These are phyloP conservation scores for Tubosaeta sp. DNA, from an alignment of 768 basidiomycete genomes.

Conservation along the genomic window DNA sequence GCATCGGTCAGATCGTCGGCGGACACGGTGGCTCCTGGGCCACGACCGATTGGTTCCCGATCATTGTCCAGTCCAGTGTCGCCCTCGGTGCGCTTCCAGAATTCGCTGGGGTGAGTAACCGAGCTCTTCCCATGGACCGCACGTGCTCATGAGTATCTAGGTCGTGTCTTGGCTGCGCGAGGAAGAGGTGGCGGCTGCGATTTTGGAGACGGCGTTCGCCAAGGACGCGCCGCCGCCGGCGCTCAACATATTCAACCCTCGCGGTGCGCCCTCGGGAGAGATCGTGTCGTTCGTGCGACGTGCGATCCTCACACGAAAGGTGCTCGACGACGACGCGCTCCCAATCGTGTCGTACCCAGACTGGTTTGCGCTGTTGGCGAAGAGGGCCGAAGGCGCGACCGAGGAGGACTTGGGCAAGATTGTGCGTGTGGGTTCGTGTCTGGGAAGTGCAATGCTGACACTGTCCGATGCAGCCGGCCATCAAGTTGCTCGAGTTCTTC, in stretches of 20 bases:
- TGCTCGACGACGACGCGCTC: constrained; percentile 8
- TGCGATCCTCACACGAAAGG: constrained; percentile 12
- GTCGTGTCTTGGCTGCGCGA: constrained; percentile 41
- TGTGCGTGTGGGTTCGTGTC: constrained; percentile 19
- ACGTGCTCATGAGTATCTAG: constrained; percentile 16
- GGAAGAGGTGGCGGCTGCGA: constrained; percentile 33
- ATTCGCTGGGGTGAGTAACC: constrained; percentile 31
- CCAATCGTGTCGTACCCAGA: constrained; percentile 32
- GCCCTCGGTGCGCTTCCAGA: constrained; percentile 22
- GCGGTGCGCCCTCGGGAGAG: constrained; percentile 29
- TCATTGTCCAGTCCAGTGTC: constrained; percentile 33
- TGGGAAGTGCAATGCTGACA: neutral
- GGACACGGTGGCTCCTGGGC: constrained; percentile 41
- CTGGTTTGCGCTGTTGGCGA: constrained; percentile 32
- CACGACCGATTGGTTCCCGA: constrained; percentile 44
- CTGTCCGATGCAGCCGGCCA: constrained; percentile 25
- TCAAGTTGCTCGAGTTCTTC: constrained; percentile 34
- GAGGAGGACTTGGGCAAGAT: constrained; percentile 28
- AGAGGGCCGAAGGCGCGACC: constrained; percentile 12
- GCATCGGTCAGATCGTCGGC: constrained; percentile 46
- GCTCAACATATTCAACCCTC: constrained; percentile 39
- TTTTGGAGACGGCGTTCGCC: constrained; percentile 28
- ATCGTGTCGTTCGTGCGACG: constrained; percentile 26
- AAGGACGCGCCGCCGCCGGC: constrained; percentile 15
- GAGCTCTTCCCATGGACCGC: neutral